Evolutionary conservation across 179 eudicot genomes (phyloP), one percentile per base, ranked within the genome.

Genomic region (Nepenthes alata): DNA sequence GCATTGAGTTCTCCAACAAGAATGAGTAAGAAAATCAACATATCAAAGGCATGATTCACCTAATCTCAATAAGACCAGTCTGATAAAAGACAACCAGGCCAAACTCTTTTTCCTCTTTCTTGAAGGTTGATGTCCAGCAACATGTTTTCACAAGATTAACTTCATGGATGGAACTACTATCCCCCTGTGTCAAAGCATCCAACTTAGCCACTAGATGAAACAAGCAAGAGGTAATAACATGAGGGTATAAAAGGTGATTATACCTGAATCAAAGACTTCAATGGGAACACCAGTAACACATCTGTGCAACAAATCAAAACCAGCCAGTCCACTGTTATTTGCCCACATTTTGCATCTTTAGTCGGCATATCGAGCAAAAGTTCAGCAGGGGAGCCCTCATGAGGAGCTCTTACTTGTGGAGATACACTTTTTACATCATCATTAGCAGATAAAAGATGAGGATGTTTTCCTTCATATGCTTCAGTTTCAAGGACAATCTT

Each of bases 41-140:
- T 51, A 51, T 4, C 45, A 41, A 41, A 9, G 1, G 64, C 45
- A 57, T 57, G 13, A 70, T 48, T 75, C 55, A 90, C 97, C 97
- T 85, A 48, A 91, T 73, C 71, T 91, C 94, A 37, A 91, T 48
- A 37, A 67, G 70, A 50, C 97, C 97, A 45, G 84, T 83, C 64
- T 82, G 78, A 75, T 80, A 91, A 53, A 85, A 71, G 73, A 85
- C 59, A 60, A 78, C 73, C 64, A 91, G 70, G 63, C 80, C 86
- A 56, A 69, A 62, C 57, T 62, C 72, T 60, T 67, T 72, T 49
- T 75, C 85, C 60, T 76, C 83, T 76, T 77, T 75, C 79, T 67
- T 79, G 61, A 79, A 74, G 62, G 70, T 74, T 57, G 85, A 47
- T 14, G 88, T 74, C 96, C 94, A 91, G 69, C 87, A 83, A 67